Base-by-base conservation (phyloP, 2,329 filamentous ascomycete genomes). In the Monilinia laxa region DNA sequence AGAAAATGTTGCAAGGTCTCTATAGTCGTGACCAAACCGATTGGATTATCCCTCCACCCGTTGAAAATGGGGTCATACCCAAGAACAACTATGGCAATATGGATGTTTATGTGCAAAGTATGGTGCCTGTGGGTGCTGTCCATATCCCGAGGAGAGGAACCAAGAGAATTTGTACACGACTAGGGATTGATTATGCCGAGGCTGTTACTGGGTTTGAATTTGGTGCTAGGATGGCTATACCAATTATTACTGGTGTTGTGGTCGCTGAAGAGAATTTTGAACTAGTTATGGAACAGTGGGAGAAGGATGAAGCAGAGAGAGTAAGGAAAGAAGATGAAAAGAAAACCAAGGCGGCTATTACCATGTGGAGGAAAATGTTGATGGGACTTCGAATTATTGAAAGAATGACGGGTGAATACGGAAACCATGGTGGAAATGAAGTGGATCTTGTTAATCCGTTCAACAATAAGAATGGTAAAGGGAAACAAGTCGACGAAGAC, bases 161-260 rank as follows among this genome's bases (percentile, higher is more conserved):
- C 0, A 87, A 89, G 42, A 88, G 89, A 58, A 85, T 97, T 1
- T 97, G 94, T 77, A 92, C 91, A 76, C 88, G 90, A 69, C 81
- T 99, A 0, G 87, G 87, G 4, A 90, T 98, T 49, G 93, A 97
- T 75, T 96, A 89, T 73, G 95, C 95, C 0, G 95, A 98, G 78
- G 95, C 95, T 1, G 95, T 97, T 2, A 93, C 93, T 0, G 95
- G 92, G 1, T 99, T 99, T 76, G 95, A 99, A 75, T 99, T 98
- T 76, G 94, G 94, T 0, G 90, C 95, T 73, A 90, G 95, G 68
- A 93, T 95, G 84, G 95, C 95, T 6, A 92, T 98, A 0, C 95
- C 95, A 0, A 87, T 97, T 0, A 90, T 98, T 38, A 90, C 91
- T 64, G 95, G 94, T 0, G 92, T 97, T 0, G 93, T 99, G 0